These are phyloP conservation scores for Fusarium phyllophilum DNA, from an alignment of 2,329 filamentous ascomycete genomes.

Conservation along the genomic window DNA sequence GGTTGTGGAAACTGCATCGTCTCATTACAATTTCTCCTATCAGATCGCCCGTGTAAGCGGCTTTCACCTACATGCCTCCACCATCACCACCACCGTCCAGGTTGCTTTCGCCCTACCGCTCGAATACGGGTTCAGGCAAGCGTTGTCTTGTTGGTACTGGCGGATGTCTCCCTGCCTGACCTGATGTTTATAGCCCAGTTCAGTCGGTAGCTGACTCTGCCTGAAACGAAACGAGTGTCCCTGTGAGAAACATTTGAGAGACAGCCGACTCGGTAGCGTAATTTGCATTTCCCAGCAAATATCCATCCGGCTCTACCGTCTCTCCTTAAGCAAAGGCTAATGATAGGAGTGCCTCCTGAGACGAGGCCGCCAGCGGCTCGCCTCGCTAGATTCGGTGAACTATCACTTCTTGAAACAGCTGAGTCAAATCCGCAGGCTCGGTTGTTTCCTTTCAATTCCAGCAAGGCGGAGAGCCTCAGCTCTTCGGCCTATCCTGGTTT, in stretches of 20 bases:
- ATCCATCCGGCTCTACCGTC: slow-evolving; percentile 5
- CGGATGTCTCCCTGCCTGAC: slow-evolving; percentile 10
- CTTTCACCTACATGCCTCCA: slow-evolving; percentile 19
- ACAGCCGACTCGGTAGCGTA: slow-evolving; percentile 1
- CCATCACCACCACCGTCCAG: slow-evolving; percentile 24
- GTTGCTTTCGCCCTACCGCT: slow-evolving; percentile 24
- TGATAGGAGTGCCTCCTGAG: slow-evolving; percentile 32
- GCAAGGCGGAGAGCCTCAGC: background rate
- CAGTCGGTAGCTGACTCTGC: slow-evolving; percentile 28
- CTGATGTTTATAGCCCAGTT: slow-evolving; percentile 24
- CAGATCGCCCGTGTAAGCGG: slow-evolving; percentile 6
- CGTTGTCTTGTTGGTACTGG: slow-evolving; percentile 3
- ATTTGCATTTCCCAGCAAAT: slow-evolving; percentile 7
- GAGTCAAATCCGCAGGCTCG: background rate
- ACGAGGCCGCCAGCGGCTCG: slow-evolving; percentile 31
- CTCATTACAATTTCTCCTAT: slow-evolving; percentile 13
- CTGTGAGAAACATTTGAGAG: slow-evolving; percentile 29
- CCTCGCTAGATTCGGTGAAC: slow-evolving; percentile 23
- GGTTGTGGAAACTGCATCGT: slow-evolving; percentile 11
- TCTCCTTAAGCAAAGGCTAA: background rate
- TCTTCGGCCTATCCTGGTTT: background rate
- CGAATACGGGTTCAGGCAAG: slow-evolving; percentile 3
- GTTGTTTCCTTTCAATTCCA: background rate
- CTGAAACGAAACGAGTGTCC: slow-evolving; percentile 38
- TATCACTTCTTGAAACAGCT: background rate